phyloP scores from a whole-genome alignment of 2,329 filamentous ascomycete genomes.

The Pleomassaria siparia region DNA sequence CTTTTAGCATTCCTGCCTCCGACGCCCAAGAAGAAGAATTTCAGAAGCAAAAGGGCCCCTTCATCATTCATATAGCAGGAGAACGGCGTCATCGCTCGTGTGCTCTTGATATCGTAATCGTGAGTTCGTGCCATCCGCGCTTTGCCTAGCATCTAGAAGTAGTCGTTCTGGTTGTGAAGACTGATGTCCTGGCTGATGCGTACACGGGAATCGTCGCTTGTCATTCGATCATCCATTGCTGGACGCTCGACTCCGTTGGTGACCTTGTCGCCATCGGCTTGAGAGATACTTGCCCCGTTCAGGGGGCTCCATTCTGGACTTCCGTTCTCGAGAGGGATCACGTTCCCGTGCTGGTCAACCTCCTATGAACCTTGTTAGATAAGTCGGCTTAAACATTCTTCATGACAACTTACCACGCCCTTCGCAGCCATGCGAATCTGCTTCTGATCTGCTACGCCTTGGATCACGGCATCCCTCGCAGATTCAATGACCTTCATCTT shows the following conservation, averaged over 20 bases:
- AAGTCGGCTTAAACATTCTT: background rate
- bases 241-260: conserved; percentile 13
- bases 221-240: conserved; percentile 28
- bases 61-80: too few species aligned
- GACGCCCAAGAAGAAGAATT: background rate
- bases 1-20: background rate
- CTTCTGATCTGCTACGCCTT: conserved; percentile 61
- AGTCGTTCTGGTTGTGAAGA: conserved; percentile 58
- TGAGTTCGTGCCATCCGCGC: background rate
- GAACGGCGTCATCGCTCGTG: background rate
- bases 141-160: conserved; percentile 8
- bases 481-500: conserved; percentile 67
- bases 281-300: conserved; percentile 22
- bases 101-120: background rate
- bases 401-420: conserved; percentile 49
- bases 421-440: conserved; percentile 65
- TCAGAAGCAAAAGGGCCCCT: background rate
- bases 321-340: conserved; percentile 52
- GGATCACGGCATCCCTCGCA: conserved; percentile 65
- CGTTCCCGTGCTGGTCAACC: conserved; percentile 58
- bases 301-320: conserved; percentile 27
- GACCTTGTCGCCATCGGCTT: conserved; percentile 22
- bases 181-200: conserved; percentile 60
- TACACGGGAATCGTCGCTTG: conserved; percentile 41
- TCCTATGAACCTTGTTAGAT: conserved; percentile 30